Evolutionary conservation across 2,329 filamentous ascomycete genomes (phyloP).

Genomic region (Hymenoscyphus occultus): DNA sequence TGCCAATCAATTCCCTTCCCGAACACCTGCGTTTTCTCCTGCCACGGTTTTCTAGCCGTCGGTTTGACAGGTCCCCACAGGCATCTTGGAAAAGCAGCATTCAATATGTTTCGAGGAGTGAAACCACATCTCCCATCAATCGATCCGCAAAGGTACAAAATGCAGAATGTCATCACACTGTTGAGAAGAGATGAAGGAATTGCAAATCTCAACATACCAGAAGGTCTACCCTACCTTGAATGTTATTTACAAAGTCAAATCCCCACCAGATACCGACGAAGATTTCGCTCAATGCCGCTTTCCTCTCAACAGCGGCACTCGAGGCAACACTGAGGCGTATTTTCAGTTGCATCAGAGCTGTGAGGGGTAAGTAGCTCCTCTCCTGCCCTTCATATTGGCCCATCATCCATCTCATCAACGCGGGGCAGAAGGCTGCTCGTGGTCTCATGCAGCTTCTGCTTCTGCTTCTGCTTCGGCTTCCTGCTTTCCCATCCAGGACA

Average conservation of each 20-base stretch:
- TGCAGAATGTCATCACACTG: not conserved
- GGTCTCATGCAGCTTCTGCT: not conserved
- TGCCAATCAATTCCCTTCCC: not conserved
- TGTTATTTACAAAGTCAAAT: not conserved
- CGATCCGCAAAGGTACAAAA: not conserved
- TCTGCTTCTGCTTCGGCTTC: not conserved
- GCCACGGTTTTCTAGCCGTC: not conserved
- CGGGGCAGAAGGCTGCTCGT: not conserved
- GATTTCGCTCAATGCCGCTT: not conserved
- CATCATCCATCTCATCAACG: not conserved
- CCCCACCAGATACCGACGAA: not conserved
- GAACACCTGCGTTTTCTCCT: not conserved
- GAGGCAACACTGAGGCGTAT: not conserved
- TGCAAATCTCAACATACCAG: not conserved
- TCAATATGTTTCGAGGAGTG: not conserved
- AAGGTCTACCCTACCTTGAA: not conserved
- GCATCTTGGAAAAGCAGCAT: conserved; percentile 1
- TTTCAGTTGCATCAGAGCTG: conserved; percentile 2
- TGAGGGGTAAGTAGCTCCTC: not conserved
- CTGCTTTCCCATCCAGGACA: not conserved
- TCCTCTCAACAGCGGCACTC: not conserved
- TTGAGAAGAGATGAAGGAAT: not conserved
- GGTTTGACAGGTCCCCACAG: not conserved
- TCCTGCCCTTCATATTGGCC: not conserved
- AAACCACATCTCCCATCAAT: not conserved